Conservation (phyloP, 2,329 filamentous ascomycete genomes). For the Alternaria hordeiaustralica region DNA sequence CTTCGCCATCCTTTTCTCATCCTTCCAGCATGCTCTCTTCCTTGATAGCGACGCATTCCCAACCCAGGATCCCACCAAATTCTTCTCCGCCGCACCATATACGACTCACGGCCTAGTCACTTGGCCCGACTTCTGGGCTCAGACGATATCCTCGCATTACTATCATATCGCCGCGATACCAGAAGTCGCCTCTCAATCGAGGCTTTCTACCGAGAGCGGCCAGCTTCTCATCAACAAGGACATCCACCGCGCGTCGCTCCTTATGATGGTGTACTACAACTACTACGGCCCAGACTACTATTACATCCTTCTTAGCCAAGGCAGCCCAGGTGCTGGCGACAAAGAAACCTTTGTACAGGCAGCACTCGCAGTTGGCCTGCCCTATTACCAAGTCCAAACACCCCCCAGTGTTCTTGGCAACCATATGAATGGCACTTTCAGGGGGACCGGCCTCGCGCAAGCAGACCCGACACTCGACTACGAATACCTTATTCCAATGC, state of each 20-base stretch:
- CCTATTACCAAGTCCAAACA: conserved; percentile 52
- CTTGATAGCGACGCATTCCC: conserved; percentile 66
- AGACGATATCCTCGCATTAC: conserved; percentile 52
- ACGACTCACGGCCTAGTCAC: conserved; percentile 60
- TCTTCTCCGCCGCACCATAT: conserved; percentile 62
- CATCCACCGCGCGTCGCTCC: conserved; percentile 54
- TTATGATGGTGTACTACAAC: conserved; percentile 63
- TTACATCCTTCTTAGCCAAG: conserved; percentile 58
- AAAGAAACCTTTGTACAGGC: conserved; percentile 59
- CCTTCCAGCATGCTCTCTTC: conserved; percentile 65
- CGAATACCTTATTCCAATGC: conserved; percentile 21
- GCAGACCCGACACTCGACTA: conserved; percentile 29
- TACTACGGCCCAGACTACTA: conserved; percentile 60
- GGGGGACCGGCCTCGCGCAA: conserved; percentile 25
- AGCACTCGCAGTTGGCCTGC: conserved; percentile 50
- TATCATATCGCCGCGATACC: conserved; percentile 54
- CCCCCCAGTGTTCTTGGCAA: conserved; percentile 42
- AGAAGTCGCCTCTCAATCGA: conserved; percentile 32
- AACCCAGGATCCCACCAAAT: conserved; percentile 51
- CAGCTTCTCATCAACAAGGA: conserved; percentile 59
- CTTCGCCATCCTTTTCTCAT: conserved; percentile 64
- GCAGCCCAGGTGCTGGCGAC: conserved; percentile 54
- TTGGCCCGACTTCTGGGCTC: conserved; percentile 64
- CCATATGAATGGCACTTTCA: conserved; percentile 14
- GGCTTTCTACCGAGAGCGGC: conserved; percentile 56